phyloP scores from a whole-genome alignment of 345 rosid species.

The Geranium brycei region DNA sequence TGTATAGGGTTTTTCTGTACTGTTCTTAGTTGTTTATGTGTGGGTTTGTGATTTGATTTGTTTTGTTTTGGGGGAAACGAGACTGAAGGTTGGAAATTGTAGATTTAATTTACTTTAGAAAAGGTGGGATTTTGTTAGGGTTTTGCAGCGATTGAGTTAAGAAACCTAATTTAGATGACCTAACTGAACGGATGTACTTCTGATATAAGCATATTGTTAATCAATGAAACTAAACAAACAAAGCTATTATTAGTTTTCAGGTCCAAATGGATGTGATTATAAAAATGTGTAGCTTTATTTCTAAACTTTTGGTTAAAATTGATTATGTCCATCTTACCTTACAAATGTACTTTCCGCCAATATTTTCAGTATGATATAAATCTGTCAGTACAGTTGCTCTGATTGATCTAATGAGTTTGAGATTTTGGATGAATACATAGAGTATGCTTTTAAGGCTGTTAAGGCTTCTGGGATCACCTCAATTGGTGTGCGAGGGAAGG shows the following conservation, averaged over 20 bases:
- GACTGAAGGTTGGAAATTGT: background rate
- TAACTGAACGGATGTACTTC: background rate
- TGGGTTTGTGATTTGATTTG: background rate
- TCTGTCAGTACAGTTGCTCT: background rate
- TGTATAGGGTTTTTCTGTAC: background rate
- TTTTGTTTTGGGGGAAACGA: background rate
- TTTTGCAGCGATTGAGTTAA: background rate
- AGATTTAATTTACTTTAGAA: background rate
- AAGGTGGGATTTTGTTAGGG: background rate
- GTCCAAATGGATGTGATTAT: background rate
- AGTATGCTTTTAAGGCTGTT: slow-evolving; percentile 96
- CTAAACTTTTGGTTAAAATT: background rate
- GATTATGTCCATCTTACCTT: background rate
- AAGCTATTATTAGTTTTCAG: background rate
- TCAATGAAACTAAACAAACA: background rate
- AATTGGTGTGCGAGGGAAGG: slow-evolving; percentile 90
- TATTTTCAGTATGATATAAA: background rate
- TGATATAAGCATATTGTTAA: background rate
- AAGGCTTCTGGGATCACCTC: slow-evolving; percentile 93
- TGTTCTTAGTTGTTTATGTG: background rate
- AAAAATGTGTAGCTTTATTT: no score
- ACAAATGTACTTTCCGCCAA: background rate
- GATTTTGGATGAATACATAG: slow-evolving; percentile 22
- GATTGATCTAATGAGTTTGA: background rate
- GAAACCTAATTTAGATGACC: background rate